Percentiles rank a stretch among this genome's conserved stretches.
These are phyloP conservation scores for Rhodotorula sp. DNA, from an alignment of 1,284 basidiomycete genomes.

Conservation along the genomic window DNA sequence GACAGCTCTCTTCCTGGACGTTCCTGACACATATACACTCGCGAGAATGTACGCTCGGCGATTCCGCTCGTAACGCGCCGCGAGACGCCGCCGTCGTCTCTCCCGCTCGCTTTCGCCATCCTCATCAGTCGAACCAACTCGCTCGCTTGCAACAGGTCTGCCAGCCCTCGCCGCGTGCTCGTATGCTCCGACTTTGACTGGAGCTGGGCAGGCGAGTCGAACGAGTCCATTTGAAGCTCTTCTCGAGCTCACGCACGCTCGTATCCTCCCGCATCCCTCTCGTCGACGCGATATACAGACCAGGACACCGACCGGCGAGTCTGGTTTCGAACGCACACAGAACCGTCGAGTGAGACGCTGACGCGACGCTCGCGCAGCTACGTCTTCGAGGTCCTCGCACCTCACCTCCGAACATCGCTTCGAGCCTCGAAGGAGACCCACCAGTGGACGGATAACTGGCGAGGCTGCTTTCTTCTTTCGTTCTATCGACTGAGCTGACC, in stretches of 20 bases:
- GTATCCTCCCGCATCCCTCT: background rate
- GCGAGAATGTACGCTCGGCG: background rate
- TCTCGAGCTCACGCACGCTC: background rate
- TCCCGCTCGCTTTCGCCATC: constrained; percentile 47
- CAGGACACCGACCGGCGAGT: constrained; percentile 84
- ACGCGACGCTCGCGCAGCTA: constrained; percentile 52
- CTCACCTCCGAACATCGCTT: constrained; percentile 78
- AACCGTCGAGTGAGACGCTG: background rate
- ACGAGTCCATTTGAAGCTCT: too few species aligned
- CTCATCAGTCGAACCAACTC: constrained; percentile 50
- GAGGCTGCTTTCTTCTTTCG: constrained; percentile 1
- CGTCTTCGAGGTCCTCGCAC: constrained; percentile 87
- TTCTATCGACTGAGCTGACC: too few species aligned
- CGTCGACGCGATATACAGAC: constrained; percentile 57
- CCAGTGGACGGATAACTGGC: constrained; percentile 94
- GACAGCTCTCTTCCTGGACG: too few species aligned
- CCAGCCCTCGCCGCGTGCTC: too few species aligned
- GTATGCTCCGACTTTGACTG: constrained; percentile 88
- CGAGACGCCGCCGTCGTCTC: background rate
- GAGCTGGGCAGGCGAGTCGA: constrained; percentile 46
- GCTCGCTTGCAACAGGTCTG: too few species aligned
- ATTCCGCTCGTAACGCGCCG: background rate
- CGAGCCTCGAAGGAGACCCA: constrained; percentile 63
- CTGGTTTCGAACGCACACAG: too few species aligned
- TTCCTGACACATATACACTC: too few species aligned